phyloP scores from a whole-genome alignment of 2,329 filamentous ascomycete genomes.

The Verticillium nubilum region DNA sequence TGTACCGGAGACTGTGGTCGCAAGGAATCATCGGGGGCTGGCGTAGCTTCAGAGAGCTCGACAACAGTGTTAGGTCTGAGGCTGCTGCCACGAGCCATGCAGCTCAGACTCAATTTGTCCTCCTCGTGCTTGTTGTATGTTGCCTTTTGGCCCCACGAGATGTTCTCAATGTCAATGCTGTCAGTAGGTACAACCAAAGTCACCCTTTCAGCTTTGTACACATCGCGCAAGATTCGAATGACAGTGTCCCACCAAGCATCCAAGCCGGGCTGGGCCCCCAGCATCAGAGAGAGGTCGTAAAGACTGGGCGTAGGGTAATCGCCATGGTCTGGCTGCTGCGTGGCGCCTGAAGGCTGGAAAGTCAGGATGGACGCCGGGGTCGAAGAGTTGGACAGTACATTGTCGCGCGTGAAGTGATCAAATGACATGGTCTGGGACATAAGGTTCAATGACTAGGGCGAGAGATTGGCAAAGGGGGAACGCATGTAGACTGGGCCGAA shows the following conservation, averaged over 20 bases:
- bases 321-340: conserved; percentile 42
- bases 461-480: conserved; percentile 58
- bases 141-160: conserved; percentile 95
- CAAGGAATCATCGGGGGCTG: conserved; percentile 16
- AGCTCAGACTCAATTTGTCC: conserved; percentile 56
- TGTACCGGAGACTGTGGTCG: conserved; percentile 25
- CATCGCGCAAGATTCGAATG: conserved; percentile 73
- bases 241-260: conserved; percentile 91
- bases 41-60: conserved; percentile 8
- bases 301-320: conserved; percentile 78
- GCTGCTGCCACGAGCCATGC: conserved; percentile 50
- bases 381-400: conserved; percentile 52
- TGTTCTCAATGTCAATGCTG: conserved; percentile 89
- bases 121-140: conserved; percentile 68
- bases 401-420: conserved; percentile 42
- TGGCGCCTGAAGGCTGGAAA: conserved; percentile 53
- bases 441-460: conserved; percentile 50
- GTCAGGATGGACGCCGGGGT: conserved; percentile 58
- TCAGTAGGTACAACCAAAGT: conserved; percentile 86
- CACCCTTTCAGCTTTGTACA: conserved; percentile 80
- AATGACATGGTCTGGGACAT: conserved; percentile 28
- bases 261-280: conserved; percentile 79
- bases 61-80: conserved; percentile 32
- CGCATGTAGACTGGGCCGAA: conserved; percentile 48
- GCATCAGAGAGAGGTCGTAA: conserved; percentile 75